Evolutionary conservation across 169 alveolate species (phyloP), one percentile per base, ranked within the genome.

Genomic region (Eimeria necatrix): DNA sequence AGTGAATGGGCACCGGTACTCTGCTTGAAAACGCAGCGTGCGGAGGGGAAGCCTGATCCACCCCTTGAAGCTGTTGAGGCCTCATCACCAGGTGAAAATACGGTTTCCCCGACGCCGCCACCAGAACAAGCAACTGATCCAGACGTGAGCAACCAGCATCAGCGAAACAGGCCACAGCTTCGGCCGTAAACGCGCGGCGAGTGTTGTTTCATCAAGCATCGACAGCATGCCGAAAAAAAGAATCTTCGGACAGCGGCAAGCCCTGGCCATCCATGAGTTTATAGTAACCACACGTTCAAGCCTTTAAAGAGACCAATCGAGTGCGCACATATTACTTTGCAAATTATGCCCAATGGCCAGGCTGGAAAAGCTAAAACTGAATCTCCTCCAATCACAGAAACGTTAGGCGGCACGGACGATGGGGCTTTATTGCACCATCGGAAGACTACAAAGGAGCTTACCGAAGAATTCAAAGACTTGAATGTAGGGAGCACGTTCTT

Each of bases 391-490:
- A 68, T 7, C 73, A 3, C 9, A 46, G 61, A 41, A 16, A 41
- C 92, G 92, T 22, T 26, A 51, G 4, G 80, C 41, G 22, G 53
- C n/a, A 46, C 52, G 41, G 92, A 85, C 49, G 80, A 56, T n/a
- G 81, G 22, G 10, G 60, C 92, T 60, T 51, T 78, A 10, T 48
- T 60, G 64, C 60, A 41, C 46, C 64, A 85, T 26, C 61, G 92
- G 49, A 85, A 85, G 51, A 85, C 92, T 60, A 85, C 92, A 0
- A 4, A 60, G 81, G 92, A 85, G 76, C 92, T 85, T 18, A 85
- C 80, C 18, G 92, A 85, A 46, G 92, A 85, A n/a, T 85, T 85
- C 81, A 85, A 85, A 85, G 49, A 85, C 52, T 60, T 85, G 52
- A 85, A 85, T 85, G 92, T 85, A 71, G 41, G 90, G 56, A n/a